phyloP scores from a whole-genome alignment of 2,329 filamentous ascomycete species.

The Mariannaea sp. region DNA sequence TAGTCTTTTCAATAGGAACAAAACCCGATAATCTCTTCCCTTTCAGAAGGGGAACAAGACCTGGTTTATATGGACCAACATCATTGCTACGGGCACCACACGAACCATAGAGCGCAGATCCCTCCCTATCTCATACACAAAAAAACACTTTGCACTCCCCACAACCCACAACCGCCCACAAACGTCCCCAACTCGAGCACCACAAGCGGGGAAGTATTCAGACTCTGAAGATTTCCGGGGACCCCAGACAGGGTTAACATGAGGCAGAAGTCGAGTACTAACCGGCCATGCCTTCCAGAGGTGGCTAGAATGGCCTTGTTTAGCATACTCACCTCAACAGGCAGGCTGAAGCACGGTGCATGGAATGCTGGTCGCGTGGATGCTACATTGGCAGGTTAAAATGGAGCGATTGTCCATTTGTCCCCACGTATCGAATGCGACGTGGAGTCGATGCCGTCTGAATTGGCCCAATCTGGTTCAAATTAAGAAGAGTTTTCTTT shows the following conservation, averaged over 20 bases:
- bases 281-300: too few relatives aligned
- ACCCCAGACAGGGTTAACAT: constrained; percentile 28
- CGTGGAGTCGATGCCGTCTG: constrained; percentile 3
- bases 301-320: too few relatives aligned
- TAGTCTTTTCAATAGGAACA: not conserved
- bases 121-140: constrained; percentile 8
- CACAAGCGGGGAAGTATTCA: not conserved
- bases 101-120: constrained; percentile 1
- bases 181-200: constrained; percentile 13
- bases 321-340: constrained; percentile 20
- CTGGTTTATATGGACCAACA: not conserved
- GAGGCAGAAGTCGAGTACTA: not conserved
- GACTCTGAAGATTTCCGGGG: constrained; percentile 30
- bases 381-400: not conserved
- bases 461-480: not conserved
- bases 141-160: not conserved
- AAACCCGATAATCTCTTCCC: not conserved
- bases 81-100: not conserved
- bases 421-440: not conserved
- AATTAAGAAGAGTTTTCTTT: constrained; percentile 1
- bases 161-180: constrained; percentile 3
- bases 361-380: constrained; percentile 11
- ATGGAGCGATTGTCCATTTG: too few relatives aligned
- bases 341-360: constrained; percentile 22
- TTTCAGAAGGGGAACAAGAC: not conserved